These are phyloP conservation scores for Tephrocybe rancida DNA, from an alignment of 768 basidiomycete species.

Conservation along the genomic window DNA sequence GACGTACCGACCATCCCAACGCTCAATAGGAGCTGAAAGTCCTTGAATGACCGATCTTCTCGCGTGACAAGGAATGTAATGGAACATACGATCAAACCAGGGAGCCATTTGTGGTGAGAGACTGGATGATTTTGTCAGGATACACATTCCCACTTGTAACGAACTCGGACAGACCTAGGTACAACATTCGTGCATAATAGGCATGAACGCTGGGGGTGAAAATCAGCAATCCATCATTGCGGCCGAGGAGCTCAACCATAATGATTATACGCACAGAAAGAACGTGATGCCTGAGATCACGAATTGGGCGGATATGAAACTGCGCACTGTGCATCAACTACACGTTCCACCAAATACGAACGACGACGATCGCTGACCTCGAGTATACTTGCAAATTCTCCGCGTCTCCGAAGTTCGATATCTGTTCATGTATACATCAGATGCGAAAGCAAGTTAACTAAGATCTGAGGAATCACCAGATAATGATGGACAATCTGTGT, in stretches of 20 bases:
- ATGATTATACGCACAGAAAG: conserved; percentile 13
- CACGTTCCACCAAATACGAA: neutral
- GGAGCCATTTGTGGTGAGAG: conserved; percentile 4
- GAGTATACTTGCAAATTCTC: too few species aligned
- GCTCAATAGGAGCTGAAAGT: neutral
- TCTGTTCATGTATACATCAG: neutral
- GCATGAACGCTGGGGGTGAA: conserved; percentile 3
- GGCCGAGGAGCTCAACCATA: too few species aligned
- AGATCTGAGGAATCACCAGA: too few species aligned
- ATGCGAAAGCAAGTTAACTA: too few species aligned
- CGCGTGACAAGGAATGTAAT: too few species aligned
- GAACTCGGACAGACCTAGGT: neutral
- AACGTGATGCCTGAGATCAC: neutral
- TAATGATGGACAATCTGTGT: conserved; percentile 15
- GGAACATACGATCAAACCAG: neutral
- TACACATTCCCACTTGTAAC: neutral
- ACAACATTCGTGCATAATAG: conserved; percentile 6
- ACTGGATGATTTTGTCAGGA: neutral
- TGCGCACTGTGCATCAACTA: neutral
- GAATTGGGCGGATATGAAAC: conserved; percentile 3
- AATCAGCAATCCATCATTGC: too few species aligned
- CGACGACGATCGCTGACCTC: neutral
- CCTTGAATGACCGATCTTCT: neutral
- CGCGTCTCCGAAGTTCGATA: neutral
- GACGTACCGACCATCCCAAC: too few species aligned